These are phyloP conservation scores for Eucalyptus paniculata DNA, from an alignment of 345 rosid genomes.

Conservation along the genomic window DNA sequence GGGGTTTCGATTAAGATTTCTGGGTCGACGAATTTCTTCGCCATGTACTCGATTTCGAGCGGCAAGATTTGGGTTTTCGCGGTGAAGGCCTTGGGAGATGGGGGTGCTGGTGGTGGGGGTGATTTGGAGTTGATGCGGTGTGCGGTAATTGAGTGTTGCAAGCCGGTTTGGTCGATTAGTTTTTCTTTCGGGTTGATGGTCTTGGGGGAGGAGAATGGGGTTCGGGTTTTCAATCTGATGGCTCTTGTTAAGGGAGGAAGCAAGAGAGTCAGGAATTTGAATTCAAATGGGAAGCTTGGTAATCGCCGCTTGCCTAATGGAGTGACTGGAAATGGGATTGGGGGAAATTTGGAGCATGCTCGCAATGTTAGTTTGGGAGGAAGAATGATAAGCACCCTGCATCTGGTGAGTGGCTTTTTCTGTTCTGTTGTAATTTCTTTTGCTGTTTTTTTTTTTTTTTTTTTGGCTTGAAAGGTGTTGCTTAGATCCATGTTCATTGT, in stretches of 20 bases:
- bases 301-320: slow-evolving; percentile 27
- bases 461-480: background rate
- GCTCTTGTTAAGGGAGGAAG: slow-evolving; percentile 35
- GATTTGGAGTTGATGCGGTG: slow-evolving; percentile 61
- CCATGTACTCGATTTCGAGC: slow-evolving; percentile 43
- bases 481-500: background rate
- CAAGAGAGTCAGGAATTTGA: slow-evolving; percentile 22
- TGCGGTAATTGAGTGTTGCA: slow-evolving; percentile 52
- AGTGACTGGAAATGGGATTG: background rate
- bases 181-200: slow-evolving; percentile 49
- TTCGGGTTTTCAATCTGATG: slow-evolving; percentile 49
- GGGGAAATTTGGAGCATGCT: slow-evolving; percentile 4
- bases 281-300: slow-evolving; percentile 9
- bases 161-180: slow-evolving; percentile 52
- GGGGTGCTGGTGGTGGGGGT: slow-evolving; percentile 10
- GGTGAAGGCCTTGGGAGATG: slow-evolving; percentile 18
- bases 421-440: background rate
- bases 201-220: slow-evolving; percentile 69
- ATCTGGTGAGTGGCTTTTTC: slow-evolving; percentile 26
- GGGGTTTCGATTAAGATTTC: slow-evolving; percentile 46
- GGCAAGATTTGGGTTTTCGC: slow-evolving; percentile 52
- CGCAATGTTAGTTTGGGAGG: slow-evolving; percentile 23
- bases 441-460: background rate
- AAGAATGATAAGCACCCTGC: slow-evolving; percentile 28
- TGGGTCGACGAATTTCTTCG: slow-evolving; percentile 69